Percentiles rank a stretch among this genome's conserved stretches.
Evolutionary conservation across 306 rosid species (phyloP).

Genomic region (Rosa persica): DNA sequence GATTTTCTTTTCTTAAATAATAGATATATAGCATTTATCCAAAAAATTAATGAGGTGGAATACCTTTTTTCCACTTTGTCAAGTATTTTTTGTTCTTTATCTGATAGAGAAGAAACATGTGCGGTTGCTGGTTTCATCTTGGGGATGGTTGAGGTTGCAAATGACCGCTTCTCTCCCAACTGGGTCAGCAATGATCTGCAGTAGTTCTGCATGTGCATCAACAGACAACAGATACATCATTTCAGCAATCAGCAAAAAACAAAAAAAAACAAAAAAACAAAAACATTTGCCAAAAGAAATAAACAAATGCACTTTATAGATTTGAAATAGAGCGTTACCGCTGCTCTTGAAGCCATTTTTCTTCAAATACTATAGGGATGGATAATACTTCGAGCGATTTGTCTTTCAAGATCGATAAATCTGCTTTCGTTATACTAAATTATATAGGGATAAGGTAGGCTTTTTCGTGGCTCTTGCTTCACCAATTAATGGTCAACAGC

Average conservation of each 20-base stretch:
- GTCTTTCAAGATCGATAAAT: background rate
- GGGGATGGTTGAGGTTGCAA: conserved; percentile 25
- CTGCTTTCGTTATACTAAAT: background rate
- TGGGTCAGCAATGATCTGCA: conserved; percentile 27
- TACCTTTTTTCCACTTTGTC: background rate
- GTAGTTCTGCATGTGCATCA: conserved; percentile 24
- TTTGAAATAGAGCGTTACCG: background rate
- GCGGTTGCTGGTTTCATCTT: conserved; percentile 9
- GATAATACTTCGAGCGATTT: background rate
- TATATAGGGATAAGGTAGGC: background rate
- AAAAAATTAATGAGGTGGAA: background rate
- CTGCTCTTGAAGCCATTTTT: conserved; percentile 7
- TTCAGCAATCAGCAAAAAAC: background rate
- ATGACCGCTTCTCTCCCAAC: conserved; percentile 16
- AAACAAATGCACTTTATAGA: background rate
- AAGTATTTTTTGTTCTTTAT: background rate
- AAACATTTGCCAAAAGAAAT: background rate
- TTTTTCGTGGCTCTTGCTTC: conserved; percentile 2
- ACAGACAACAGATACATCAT: background rate
- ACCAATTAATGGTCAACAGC: background rate
- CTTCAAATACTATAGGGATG: background rate
- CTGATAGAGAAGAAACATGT: conserved; percentile 12
- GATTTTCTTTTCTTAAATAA: too few species aligned
- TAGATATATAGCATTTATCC: background rate
- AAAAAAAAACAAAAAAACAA: background rate